These are phyloP conservation scores for Tubosaeta sp. DNA, from an alignment of 768 basidiomycete species.

Conservation along the genomic window DNA sequence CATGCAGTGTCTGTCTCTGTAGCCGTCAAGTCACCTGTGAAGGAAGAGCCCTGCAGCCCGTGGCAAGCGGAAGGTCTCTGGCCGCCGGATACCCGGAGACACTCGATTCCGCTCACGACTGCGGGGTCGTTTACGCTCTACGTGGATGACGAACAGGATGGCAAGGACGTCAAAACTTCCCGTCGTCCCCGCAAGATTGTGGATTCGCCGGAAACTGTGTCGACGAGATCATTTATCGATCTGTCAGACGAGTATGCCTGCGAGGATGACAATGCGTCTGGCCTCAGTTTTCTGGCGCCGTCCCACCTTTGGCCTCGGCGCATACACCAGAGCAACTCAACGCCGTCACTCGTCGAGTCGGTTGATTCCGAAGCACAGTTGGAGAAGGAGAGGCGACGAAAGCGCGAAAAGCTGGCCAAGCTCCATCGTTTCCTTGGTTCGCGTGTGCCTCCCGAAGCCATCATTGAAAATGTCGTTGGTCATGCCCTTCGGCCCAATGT, in stretches of 20 bases:
- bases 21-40: slow-evolving; percentile 18
- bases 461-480: slow-evolving; percentile 44
- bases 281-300: slow-evolving; percentile 28
- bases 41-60: slow-evolving; percentile 23
- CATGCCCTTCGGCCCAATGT: slow-evolving; percentile 31
- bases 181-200: slow-evolving; percentile 4
- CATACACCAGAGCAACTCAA: slow-evolving; percentile 36
- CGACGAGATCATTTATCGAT: slow-evolving; percentile 53
- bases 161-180: background rate
- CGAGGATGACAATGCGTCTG: slow-evolving; percentile 37
- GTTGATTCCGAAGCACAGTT: slow-evolving; percentile 49
- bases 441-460: slow-evolving; percentile 65
- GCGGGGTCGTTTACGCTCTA: slow-evolving; percentile 35
- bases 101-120: slow-evolving; percentile 53
- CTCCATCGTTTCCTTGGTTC: slow-evolving; percentile 86
- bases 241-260: slow-evolving; percentile 70
- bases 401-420: slow-evolving; percentile 73
- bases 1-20: slow-evolving; percentile 31
- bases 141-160: slow-evolving; percentile 9
- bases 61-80: slow-evolving; percentile 35
- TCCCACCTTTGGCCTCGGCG: slow-evolving; percentile 17
- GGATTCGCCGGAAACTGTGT: slow-evolving; percentile 20
- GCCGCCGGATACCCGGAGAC: slow-evolving; percentile 38
- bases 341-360: slow-evolving; percentile 46
- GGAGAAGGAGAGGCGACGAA: slow-evolving; percentile 62